Percentiles rank a stretch among this genome's conserved stretches.
These are phyloP conservation scores for Smittium mucronatum DNA, from an alignment of 371 early-diverging fungal species.

Conservation along the genomic window DNA sequence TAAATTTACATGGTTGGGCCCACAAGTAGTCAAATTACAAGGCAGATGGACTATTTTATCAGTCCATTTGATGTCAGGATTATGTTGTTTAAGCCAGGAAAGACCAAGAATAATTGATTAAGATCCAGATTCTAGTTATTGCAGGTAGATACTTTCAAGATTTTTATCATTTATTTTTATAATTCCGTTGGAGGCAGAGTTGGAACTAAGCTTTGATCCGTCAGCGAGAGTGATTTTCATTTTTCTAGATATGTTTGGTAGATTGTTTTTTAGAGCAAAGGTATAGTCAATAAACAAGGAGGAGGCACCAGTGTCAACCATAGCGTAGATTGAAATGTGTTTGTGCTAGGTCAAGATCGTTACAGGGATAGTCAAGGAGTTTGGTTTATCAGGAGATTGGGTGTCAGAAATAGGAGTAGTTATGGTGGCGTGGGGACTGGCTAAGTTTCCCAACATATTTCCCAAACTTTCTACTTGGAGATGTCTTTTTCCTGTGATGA, in stretches of 20 bases:
- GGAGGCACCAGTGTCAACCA: neutral
- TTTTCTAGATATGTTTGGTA: neutral
- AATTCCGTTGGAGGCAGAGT: neutral
- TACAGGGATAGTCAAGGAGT: neutral
- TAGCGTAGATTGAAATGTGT: neutral
- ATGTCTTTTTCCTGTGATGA: neutral
- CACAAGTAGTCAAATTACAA: neutral
- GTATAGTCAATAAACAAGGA: neutral
- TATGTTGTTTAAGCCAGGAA: neutral
- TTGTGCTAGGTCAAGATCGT: neutral
- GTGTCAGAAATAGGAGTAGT: conserved; percentile 1
- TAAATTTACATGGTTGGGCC: neutral
- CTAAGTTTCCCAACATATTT: neutral
- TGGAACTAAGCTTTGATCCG: conserved; percentile 1
- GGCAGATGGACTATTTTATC: neutral
- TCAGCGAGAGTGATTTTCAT: conserved; percentile 1
- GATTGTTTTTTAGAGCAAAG: neutral
- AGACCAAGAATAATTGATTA: neutral
- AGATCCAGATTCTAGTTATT: neutral
- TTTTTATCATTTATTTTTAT: neutral
- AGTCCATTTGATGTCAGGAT: neutral
- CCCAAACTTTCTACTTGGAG: neutral
- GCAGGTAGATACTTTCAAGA: conserved; percentile 1
- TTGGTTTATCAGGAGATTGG: conserved; percentile 1
- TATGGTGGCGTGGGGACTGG: neutral